phyloP scores from a whole-genome alignment of 225 moss, liverwort and hornwort species.

The Pseudisothecium myosuroides region DNA sequence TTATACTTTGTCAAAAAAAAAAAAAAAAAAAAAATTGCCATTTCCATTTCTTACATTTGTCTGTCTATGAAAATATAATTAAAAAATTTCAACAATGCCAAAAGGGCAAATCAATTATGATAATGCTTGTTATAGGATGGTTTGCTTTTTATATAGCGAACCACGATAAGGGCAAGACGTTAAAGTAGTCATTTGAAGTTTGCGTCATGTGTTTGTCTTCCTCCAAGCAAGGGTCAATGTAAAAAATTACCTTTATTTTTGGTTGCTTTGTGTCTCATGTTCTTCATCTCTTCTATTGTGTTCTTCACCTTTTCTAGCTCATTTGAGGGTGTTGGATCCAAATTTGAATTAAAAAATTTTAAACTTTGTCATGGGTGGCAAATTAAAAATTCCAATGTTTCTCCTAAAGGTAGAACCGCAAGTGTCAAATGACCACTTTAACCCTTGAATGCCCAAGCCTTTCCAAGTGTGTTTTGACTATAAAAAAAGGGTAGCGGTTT shows the following conservation, averaged over 20 bases:
- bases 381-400: neutral
- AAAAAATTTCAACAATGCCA: neutral
- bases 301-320: too few relatives aligned
- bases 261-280: accelerated
- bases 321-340: too few relatives aligned
- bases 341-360: neutral
- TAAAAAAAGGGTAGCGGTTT: too few relatives aligned
- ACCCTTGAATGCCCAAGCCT: too few relatives aligned
- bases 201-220: accelerated
- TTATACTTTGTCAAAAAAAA: neutral
- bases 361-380: neutral
- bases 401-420: accelerated
- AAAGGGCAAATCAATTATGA: accelerated
- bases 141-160: neutral
- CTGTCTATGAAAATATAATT: too few relatives aligned
- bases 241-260: neutral
- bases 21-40: too few relatives aligned
- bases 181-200: neutral
- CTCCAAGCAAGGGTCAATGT: accelerated
- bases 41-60: neutral
- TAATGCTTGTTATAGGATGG: accelerated
- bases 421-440: too few relatives aligned
- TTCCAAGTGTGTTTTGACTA: too few relatives aligned
- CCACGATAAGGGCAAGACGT: accelerated
- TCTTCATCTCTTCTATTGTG: neutral